Evolutionary conservation across 352 stramenopile genomes (phyloP), one percentile per base, ranked within the genome.

Genomic region (Phytophthora megakarya): DNA sequence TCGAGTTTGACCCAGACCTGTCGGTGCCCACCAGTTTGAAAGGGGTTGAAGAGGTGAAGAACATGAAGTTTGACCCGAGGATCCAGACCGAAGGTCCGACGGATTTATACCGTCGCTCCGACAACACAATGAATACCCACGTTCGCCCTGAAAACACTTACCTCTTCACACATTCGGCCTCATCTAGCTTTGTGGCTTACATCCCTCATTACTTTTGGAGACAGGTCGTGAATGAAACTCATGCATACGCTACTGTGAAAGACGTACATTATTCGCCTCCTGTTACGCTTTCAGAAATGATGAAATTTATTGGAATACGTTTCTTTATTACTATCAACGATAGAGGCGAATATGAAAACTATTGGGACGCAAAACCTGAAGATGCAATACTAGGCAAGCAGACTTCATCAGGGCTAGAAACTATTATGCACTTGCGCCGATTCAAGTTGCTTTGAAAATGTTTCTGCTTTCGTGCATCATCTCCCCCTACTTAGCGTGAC

Each of bases 291-390:
- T 19, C 45, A 13, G 60, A 77, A 42, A 28, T 77, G 9, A 64
- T 73, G 64, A 59, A 44, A 42, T 77, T 32, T 77, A 22, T 16
- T 77, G 40, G 69, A 50, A 60, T 77, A 18, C 13, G 73, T 6
- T 77, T 61, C 26, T 77, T 59, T 40, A 73, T 71, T 54, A 35
- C 26, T 32, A 32, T 32, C 26, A 32, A 9, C 9, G 26, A 32
- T 4, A 32, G 9, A 32, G 4, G 26, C 9, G 26, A 32, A 32
- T 32, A 32, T 32, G 26, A 4, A 9, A 32, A 32, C 9, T 32
- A 32, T 9, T 76, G 69, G 59, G 64, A 49, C 5, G 48, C 2
- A 1, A 58, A 76, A 43, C 19, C 52, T 0, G 64, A 69, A n/a
- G 46, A 61, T 35, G n/a, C 11, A 1, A 73, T 69, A 13, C 61